These are phyloP conservation scores for Abelmoschus esculentus DNA, from an alignment of 345 rosid genomes.

Conservation along the genomic window DNA sequence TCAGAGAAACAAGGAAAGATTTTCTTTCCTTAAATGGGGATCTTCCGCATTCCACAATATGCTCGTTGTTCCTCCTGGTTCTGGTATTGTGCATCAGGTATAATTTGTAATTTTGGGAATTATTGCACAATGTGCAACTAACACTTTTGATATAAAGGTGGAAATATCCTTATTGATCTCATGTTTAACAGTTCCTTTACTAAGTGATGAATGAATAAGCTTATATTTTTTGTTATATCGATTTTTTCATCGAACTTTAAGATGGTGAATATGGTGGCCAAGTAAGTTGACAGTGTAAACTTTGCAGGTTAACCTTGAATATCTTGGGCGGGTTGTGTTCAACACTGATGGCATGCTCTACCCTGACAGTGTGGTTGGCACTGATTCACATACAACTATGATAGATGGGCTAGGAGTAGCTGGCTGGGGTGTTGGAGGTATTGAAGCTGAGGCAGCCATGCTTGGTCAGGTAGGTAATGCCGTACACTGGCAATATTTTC, in stretches of 20 bases:
- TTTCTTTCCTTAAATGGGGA: conserved; percentile 98
- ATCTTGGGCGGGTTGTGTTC: conserved; percentile 96
- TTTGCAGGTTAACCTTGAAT: conserved; percentile 90
- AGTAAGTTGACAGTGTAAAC: conserved; percentile 11
- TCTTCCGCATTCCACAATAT: conserved; percentile 83
- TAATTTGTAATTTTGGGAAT: conserved; percentile 6
- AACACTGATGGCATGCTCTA: conserved; percentile 67
- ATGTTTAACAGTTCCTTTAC: neutral
- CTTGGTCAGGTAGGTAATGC: conserved; percentile 78
- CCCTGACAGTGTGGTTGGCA: conserved; percentile 98
- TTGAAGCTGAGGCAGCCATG: conserved; percentile 98
- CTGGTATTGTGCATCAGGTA: conserved; percentile 99
- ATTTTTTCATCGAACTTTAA: neutral
- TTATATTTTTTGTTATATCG: neutral
- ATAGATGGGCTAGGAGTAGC: conserved; percentile 99
- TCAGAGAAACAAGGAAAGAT: conserved; percentile 93
- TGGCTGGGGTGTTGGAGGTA: conserved; percentile 99
- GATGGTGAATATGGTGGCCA: neutral
- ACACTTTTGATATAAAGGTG: neutral
- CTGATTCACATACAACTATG: conserved; percentile 99
- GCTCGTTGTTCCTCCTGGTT: conserved; percentile 99
- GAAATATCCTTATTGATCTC: neutral
- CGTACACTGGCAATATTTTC: neutral
- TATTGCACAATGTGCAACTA: neutral
- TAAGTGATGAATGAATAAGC: neutral